phyloP scores from a whole-genome alignment of 179 eudicot species.

The Amaranthus tricolor region DNA sequence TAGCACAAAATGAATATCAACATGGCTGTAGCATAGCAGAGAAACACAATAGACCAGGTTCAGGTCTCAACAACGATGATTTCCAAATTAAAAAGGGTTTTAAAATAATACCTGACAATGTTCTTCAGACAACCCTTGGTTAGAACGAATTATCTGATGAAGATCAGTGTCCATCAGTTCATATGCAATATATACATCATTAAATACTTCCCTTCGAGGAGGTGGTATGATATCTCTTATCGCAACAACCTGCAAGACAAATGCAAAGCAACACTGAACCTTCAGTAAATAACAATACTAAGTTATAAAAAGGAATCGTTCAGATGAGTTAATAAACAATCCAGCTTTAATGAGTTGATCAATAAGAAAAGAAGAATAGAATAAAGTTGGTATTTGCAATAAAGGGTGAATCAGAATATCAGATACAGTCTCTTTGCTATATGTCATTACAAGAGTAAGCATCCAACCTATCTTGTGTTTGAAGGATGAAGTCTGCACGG shows the following conservation, averaged over 20 bases:
- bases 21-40: neutral
- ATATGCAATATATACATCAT: conserved; percentile 89
- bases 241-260: conserved; percentile 64
- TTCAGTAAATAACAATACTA: neutral
- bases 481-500: no score
- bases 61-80: neutral
- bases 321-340: neutral
- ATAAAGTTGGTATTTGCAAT: neutral
- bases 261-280: conserved; percentile 11
- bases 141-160: conserved; percentile 88
- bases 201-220: conserved; percentile 63
- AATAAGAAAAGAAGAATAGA: neutral
- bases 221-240: conserved; percentile 94
- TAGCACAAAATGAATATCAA: conserved; percentile 3
- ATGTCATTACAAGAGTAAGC: no score
- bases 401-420: no score
- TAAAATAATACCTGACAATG: conserved; percentile 74
- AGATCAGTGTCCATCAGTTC: conserved; percentile 97
- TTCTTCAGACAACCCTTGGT: conserved; percentile 78
- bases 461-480: no score
- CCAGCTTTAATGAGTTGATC: neutral
- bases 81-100: neutral
- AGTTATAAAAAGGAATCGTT: neutral
- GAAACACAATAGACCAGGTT: conserved; percentile 3
- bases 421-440: no score